Evolutionary conservation across 768 basidiomycete genomes (phyloP).

Genomic region (Rhodotorula toruloides): DNA sequence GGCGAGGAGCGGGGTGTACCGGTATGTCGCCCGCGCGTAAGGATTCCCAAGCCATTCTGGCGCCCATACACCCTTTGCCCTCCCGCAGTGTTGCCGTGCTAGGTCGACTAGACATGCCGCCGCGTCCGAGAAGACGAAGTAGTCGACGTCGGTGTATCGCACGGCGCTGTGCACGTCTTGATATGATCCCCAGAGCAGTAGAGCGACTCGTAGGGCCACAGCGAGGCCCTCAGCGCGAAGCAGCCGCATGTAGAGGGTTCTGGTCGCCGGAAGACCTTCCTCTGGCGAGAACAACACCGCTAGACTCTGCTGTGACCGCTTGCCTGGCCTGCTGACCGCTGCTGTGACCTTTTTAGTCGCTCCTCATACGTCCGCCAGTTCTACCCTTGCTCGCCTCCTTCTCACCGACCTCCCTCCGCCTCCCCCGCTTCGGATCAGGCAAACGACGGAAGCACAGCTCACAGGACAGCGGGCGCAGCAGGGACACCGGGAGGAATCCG

Average conservation of each 20-base stretch:
- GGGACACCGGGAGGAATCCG: not conserved
- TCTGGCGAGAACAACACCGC: no score
- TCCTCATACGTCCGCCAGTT: no score
- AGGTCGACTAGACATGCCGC: constrained; percentile 62
- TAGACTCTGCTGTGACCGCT: no score
- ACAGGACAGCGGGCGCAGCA: not conserved
- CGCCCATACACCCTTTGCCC: constrained; percentile 12
- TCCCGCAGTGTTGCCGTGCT: constrained; percentile 41
- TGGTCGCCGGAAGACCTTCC: no score
- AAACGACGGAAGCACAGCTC: no score
- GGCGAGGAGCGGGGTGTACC: constrained; percentile 91
- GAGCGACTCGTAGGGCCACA: constrained; percentile 57
- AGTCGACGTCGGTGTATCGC: constrained; percentile 98
- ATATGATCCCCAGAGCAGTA: constrained; percentile 83
- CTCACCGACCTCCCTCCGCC: no score
- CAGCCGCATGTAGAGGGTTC: constrained; percentile 14
- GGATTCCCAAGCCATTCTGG: constrained; percentile 56
- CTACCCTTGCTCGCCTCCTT: no score
- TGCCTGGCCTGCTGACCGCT: no score
- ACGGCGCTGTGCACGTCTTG: constrained; percentile 74
- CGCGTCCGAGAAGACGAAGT: constrained; percentile 90
- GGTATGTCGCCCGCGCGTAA: constrained; percentile 84
- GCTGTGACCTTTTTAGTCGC: no score
- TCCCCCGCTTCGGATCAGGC: no score
- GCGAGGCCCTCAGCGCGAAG: constrained; percentile 41